Percentiles rank a stretch among this genome's conserved stretches.
These are phyloP conservation scores for Carex cristatella DNA, from an alignment of 176 grass and related monocot species.

Conservation along the genomic window DNA sequence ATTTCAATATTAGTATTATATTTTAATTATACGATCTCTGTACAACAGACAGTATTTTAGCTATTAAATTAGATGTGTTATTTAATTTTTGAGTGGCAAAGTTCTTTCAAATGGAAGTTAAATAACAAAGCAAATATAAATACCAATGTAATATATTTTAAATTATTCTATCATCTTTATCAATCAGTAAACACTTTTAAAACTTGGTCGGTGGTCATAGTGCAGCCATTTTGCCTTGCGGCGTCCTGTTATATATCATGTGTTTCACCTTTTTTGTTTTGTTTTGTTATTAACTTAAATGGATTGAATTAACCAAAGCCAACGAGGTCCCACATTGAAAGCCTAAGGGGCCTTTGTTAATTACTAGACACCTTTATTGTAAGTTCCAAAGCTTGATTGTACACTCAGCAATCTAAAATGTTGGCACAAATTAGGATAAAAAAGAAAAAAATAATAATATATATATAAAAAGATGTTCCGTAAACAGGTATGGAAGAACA, in stretches of 20 bases:
- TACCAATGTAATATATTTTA: too few species aligned
- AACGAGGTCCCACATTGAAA: not conserved
- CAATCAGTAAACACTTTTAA: not conserved
- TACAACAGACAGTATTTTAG: too few species aligned
- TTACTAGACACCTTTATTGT: not conserved
- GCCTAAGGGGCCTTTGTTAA: not conserved
- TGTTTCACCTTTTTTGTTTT: not conserved
- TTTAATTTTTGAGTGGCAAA: too few species aligned
- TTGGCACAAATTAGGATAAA: not conserved
- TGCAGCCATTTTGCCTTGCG: not conserved
- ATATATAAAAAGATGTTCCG: not conserved
- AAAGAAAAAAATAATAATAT: not conserved
- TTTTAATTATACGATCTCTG: too few species aligned
- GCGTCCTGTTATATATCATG: not conserved
- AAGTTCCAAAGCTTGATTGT: not conserved
- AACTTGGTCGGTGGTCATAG: not conserved
- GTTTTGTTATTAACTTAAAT: not conserved
- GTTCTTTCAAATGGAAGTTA: too few species aligned
- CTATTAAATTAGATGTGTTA: too few species aligned
- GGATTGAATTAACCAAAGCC: not conserved
- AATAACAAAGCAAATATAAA: too few species aligned
- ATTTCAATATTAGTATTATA: too few species aligned
- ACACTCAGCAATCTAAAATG: not conserved
- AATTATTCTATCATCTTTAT: not conserved
- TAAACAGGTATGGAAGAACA: not conserved